phyloP scores from a whole-genome alignment of 2,329 filamentous ascomycete species.

The Cercospora zeae-maydis region DNA sequence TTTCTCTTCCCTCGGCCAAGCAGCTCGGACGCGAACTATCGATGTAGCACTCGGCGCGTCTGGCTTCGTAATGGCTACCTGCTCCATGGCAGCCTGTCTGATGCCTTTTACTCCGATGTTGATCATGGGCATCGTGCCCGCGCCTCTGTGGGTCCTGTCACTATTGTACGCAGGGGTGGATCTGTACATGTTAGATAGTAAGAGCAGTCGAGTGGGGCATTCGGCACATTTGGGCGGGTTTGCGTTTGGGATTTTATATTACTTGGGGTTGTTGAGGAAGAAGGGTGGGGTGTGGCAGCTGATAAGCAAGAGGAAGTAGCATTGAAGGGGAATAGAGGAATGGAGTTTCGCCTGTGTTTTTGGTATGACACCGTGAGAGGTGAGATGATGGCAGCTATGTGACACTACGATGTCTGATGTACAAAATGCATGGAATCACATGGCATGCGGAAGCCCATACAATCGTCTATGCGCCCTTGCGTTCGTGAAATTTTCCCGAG shows the following conservation, averaged over 20 bases:
- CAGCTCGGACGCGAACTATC: not conserved
- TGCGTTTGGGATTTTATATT: constrained; percentile 39
- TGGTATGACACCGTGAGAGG: not conserved
- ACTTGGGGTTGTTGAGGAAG: constrained; percentile 18
- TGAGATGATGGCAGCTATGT: not conserved
- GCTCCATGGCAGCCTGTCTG: constrained; percentile 40
- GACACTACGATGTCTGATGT: constrained; percentile 5
- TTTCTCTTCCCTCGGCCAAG: not conserved
- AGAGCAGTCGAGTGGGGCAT: constrained; percentile 36
- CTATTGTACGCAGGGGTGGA: constrained; percentile 40
- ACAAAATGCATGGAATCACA: not conserved
- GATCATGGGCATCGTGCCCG: constrained; percentile 39
- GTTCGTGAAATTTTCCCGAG: not conserved
- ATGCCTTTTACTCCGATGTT: constrained; percentile 35
- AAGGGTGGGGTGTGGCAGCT: constrained; percentile 3
- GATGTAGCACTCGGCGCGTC: constrained; percentile 38
- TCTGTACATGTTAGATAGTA: constrained; percentile 38
- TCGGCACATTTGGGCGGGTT: constrained; percentile 46
- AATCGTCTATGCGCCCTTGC: not conserved
- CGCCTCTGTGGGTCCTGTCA: constrained; percentile 42
- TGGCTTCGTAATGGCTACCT: constrained; percentile 43
- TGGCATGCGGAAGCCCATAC: not conserved
- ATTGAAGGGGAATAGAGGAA: not conserved
- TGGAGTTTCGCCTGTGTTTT: not conserved
- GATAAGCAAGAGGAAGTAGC: not conserved